Conservation (phyloP, 345 rosid genomes). For the Heritiera fomes region DNA sequence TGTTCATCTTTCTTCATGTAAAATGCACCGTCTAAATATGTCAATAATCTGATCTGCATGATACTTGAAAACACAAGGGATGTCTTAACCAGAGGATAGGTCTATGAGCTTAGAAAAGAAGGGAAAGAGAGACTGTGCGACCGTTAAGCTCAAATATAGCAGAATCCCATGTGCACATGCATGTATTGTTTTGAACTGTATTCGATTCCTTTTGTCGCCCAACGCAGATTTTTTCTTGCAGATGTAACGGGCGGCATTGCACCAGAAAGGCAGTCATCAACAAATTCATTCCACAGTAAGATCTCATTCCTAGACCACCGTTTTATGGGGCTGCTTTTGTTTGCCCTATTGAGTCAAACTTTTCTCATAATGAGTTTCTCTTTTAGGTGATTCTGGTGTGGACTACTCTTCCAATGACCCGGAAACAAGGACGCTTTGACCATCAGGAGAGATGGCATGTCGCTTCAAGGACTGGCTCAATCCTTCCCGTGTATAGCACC, state of each 20-base stretch:
- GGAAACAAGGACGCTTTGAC: conserved; percentile 23
- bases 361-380: conserved; percentile 10
- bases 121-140: background rate
- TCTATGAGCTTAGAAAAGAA: background rate
- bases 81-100: background rate
- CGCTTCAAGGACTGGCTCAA: conserved; percentile 24
- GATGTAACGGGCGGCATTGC: conserved; percentile 41
- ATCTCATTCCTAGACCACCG: conserved; percentile 13
- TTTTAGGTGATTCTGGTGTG: conserved; percentile 64
- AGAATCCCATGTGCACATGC: background rate
- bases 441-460: conserved; percentile 29
- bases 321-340: background rate
- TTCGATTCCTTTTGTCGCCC: background rate
- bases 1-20: background rate
- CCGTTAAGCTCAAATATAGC: background rate
- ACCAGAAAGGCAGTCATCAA: conserved; percentile 43
- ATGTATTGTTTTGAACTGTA: background rate
- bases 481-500: conserved; percentile 15
- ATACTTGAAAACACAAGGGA: background rate
- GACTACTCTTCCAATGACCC: conserved; percentile 43
- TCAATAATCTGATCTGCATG: background rate
- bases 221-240: conserved; percentile 22
- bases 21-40: background rate
- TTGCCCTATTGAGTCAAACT: background rate
- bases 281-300: conserved; percentile 54